Percentiles rank a stretch among this genome's conserved stretches.
phyloP scores from a whole-genome alignment of 208 protist species.

The Spironucleus salmonicida region DNA sequence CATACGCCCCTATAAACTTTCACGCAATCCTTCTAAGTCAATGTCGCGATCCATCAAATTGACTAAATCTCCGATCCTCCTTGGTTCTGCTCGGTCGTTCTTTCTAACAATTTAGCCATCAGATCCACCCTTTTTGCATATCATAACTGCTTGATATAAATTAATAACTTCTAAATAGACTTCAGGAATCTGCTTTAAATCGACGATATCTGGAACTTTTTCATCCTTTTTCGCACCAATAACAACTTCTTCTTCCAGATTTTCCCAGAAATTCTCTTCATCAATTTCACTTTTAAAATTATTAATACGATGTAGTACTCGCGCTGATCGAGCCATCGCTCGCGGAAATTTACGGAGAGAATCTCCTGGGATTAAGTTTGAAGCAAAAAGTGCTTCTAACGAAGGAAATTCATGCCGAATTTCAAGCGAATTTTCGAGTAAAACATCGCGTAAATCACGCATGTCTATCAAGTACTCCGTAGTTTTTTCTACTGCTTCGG shows the following conservation, averaged over 20 bases:
- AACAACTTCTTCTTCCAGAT: neutral
- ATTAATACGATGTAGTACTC: neutral
- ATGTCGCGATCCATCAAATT: no score
- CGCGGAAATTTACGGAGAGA: neutral
- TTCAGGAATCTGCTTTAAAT: neutral
- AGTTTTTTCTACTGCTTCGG: neutral
- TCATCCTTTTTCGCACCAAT: neutral
- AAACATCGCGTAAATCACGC: neutral
- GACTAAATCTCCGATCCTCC: no score
- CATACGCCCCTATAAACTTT: no score
- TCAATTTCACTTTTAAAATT: neutral
- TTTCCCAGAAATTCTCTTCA: neutral
- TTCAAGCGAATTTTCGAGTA: neutral
- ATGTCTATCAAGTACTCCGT: slow-evolving; percentile 13
- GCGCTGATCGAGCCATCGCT: neutral
- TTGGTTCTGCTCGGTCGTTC: no score
- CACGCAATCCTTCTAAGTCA: no score
- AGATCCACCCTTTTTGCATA: no score
- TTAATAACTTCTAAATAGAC: slow-evolving; percentile 14
- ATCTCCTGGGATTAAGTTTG: no score
- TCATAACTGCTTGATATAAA: slow-evolving; percentile 15
- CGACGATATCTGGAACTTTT: neutral
- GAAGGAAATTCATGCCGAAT: neutral
- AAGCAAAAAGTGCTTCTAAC: neutral
- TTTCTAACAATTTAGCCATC: no score